Base-by-base conservation (phyloP, 768 basidiomycete genomes). In the Leccinum disarticulatum region DNA sequence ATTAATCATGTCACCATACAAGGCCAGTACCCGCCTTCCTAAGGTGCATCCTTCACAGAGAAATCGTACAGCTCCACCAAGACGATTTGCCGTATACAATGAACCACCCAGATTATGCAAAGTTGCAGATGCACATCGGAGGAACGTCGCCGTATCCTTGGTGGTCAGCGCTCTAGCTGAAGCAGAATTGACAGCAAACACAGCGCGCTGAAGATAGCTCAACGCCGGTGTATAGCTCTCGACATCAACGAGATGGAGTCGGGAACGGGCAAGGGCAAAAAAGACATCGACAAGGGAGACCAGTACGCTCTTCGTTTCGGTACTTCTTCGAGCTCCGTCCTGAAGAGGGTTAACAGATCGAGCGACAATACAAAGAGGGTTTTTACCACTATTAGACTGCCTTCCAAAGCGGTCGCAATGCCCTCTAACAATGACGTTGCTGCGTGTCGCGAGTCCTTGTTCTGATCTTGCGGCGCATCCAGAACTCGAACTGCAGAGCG, bases 101-200 rank as follows among this genome's bases (percentile, higher is more conserved):
- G 78, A 76, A 2, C 85, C 87, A 2, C 84, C 88, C 1, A 88
- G 65, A 66, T 88, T 87, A 63, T 91, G 83, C 63, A 86, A 85
- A 3, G 85, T 85, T 5, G 87, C 88, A 6, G 88, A 89, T 9
- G 88, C 74, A 64, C 88, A 91, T 15, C 90, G 85, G 3, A 81
- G 66, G 61, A 83, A 85, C 55, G 88, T 88, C 0, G 85, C 79
- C 13, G 55, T 59, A 4, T 77, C 64, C 30, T 63, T 60, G 4
- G 33, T 15, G 35, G 52, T 52, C 51, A 63, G 61, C 61, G 15
- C 64, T 60, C 46, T 35, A 11, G 57, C 17, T 9, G 54, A 36
- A 9, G 6, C 30, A 10, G 52, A 52, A 13, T 64, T 55, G 13
- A 80, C 65, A 22, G 71, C 59, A 15, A 66, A 54, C 3, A 72